Percentiles rank a stretch among this genome's conserved stretches.
These are phyloP conservation scores for Yamadazyma siamensis DNA, from an alignment of 1,139 yeast genomes.

Conservation along the genomic window DNA sequence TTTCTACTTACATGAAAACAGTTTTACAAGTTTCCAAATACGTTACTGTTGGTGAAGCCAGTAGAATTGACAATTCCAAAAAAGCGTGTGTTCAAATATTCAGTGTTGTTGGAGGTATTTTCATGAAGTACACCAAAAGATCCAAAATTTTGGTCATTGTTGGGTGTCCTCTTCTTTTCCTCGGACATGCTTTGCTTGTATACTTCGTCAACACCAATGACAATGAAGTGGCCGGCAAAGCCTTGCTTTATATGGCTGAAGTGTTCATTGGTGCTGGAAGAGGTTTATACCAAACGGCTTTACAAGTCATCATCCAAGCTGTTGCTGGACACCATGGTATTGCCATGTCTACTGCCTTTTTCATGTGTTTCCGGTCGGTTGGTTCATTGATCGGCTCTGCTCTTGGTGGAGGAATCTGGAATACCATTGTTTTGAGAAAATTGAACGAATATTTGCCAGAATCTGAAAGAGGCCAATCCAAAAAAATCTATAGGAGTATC, in stretches of 20 bases:
- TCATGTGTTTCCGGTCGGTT: conserved; percentile 12
- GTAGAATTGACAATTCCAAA: conserved; percentile 22
- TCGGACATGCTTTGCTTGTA: conserved; percentile 21
- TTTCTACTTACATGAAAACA: conserved; percentile 19
- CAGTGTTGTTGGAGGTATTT: conserved; percentile 20
- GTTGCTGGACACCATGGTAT: conserved; percentile 13
- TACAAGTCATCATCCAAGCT: conserved; percentile 15
- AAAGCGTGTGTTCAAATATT: conserved; percentile 23
- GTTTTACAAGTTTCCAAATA: conserved; percentile 17
- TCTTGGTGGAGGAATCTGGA: conserved; percentile 18
- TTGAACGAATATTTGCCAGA: conserved; percentile 15
- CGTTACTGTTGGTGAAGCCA: conserved; percentile 22
- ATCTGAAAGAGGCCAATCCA: conserved; percentile 12
- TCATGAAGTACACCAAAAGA: conserved; percentile 19
- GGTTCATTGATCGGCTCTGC: conserved; percentile 16
- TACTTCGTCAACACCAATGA: conserved; percentile 18
- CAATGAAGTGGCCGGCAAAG: conserved; percentile 8
- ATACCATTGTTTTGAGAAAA: conserved; percentile 11
- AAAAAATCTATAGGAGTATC: conserved; percentile 15
- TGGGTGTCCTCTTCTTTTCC: conserved; percentile 22
- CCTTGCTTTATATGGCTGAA: conserved; percentile 12
- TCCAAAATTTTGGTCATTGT: conserved; percentile 22
- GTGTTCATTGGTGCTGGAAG: conserved; percentile 16
- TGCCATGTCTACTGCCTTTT: conserved; percentile 18
- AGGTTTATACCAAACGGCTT: conserved; percentile 14